These are phyloP conservation scores for Ceratobasidium sp. DNA, from an alignment of 1,284 basidiomycete genomes.

Conservation along the genomic window DNA sequence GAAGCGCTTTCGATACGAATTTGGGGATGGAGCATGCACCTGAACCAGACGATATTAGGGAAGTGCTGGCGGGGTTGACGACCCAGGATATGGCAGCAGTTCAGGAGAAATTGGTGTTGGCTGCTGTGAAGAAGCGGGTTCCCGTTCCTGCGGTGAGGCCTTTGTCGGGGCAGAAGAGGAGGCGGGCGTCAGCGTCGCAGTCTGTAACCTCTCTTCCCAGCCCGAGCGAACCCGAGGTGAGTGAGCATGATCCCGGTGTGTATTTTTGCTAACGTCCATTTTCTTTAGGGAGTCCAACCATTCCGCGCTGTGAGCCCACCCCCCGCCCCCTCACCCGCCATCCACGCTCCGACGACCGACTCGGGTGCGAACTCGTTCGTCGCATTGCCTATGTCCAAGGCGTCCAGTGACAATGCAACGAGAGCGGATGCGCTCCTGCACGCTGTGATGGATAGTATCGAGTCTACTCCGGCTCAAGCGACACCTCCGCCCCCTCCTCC, in stretches of 20 bases:
- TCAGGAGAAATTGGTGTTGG: slow-evolving; percentile 77
- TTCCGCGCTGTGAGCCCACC: background rate
- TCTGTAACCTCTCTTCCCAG: slow-evolving; percentile 37
- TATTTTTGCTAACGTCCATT: background rate
- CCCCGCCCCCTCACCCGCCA: slow-evolving; percentile 9
- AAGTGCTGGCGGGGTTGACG: slow-evolving; percentile 73
- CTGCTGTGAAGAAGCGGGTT: slow-evolving; percentile 68
- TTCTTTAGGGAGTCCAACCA: background rate
- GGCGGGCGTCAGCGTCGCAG: slow-evolving; percentile 34
- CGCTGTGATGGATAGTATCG: slow-evolving; percentile 76
- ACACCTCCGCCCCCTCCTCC: slow-evolving; percentile 21
- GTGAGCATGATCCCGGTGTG: background rate
- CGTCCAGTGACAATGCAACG: slow-evolving; percentile 62
- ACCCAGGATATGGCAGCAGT: slow-evolving; percentile 76
- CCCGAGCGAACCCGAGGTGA: slow-evolving; percentile 42
- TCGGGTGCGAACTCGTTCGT: background rate
- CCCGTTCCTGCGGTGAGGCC: slow-evolving; percentile 48
- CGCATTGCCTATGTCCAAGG: slow-evolving; percentile 23
- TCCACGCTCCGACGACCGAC: background rate
- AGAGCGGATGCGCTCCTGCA: slow-evolving; percentile 76
- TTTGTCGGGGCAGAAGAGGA: slow-evolving; percentile 33
- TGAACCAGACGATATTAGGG: slow-evolving; percentile 57
- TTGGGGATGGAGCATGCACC: slow-evolving; percentile 29
- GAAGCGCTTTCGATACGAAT: slow-evolving; percentile 23
- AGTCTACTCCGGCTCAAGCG: slow-evolving; percentile 50